Percentiles rank a stretch among this genome's conserved stretches.
phyloP scores from a whole-genome alignment of 352 stramenopile genomes.

The Phytophthora sansomeana region DNA sequence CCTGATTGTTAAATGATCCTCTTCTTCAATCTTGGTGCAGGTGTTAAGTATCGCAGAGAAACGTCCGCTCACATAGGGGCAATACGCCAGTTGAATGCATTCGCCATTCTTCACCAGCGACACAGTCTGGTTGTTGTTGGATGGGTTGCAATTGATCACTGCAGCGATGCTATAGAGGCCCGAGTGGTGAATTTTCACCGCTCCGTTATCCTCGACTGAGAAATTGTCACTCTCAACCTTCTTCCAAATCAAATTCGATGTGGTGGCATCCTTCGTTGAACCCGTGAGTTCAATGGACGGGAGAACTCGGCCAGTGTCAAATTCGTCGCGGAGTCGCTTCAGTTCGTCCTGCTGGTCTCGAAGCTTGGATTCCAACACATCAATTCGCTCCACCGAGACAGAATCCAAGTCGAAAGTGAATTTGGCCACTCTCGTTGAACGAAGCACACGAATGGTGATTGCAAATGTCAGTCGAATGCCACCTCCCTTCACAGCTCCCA shows the following conservation, averaged over 20 bases:
- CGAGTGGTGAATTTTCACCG: background rate
- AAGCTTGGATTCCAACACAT: too few relatives aligned
- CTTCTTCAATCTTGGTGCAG: too few relatives aligned
- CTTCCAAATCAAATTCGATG: background rate
- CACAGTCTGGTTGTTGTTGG: background rate
- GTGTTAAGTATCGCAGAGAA: background rate
- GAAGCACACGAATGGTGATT: too few relatives aligned
- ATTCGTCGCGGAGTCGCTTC: too few relatives aligned
- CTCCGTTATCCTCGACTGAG: background rate
- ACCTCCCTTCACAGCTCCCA: too few relatives aligned
- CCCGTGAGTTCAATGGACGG: background rate
- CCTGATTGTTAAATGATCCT: too few relatives aligned
- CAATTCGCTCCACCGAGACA: too few relatives aligned
- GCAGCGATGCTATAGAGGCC: background rate
- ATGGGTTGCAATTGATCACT: background rate
- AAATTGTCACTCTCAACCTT: background rate
- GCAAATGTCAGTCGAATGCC: too few relatives aligned
- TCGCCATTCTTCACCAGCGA: constrained; percentile 1
- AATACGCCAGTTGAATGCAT: background rate
- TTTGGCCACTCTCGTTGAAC: too few relatives aligned
- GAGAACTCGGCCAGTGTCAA: too few relatives aligned
- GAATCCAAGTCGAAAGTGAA: too few relatives aligned
- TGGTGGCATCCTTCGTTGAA: background rate
- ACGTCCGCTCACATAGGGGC: background rate
- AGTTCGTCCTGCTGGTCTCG: too few relatives aligned